These are phyloP conservation scores for Aurantiochytrium sp. DNA, from an alignment of 108 stramenopile species.

Conservation along the genomic window DNA sequence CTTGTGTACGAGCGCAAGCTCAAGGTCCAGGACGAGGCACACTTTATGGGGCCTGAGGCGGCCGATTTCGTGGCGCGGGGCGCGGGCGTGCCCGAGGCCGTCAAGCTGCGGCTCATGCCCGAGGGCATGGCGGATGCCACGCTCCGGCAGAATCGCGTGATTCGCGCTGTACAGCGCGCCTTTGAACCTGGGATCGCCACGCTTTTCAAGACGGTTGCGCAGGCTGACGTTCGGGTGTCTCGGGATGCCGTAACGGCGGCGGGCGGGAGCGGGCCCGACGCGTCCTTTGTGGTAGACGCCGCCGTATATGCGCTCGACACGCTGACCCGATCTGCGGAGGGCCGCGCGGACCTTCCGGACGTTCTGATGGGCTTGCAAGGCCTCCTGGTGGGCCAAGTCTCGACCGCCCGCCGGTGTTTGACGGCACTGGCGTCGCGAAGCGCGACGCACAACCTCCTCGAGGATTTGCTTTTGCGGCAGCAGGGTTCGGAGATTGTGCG, in stretches of 20 bases:
- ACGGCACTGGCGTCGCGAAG: not conserved
- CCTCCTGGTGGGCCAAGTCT: not conserved
- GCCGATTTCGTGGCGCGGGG: not conserved
- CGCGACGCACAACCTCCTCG: not conserved
- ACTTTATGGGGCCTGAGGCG: not conserved
- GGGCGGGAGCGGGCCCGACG: too few relatives aligned
- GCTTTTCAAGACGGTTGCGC: not conserved
- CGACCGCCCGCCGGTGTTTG: not conserved
- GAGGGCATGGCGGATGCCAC: not conserved
- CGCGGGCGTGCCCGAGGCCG: not conserved
- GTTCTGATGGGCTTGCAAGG: not conserved
- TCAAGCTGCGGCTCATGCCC: not conserved
- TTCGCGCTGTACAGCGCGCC: not conserved
- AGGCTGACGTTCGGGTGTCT: too few relatives aligned
- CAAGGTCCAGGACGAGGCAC: not conserved
- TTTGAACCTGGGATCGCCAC: not conserved
- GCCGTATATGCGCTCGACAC: not conserved
- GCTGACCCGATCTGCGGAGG: not conserved
- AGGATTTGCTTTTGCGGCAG: not conserved
- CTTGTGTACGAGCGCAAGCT: slow-evolving; percentile 36
- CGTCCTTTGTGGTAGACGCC: not conserved
- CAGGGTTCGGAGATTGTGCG: not conserved
- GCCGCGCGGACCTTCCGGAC: not conserved
- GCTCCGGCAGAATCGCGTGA: not conserved
- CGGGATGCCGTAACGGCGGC: too few relatives aligned